Conservation (phyloP, 78 protist species). For the Mantamonas sphyraenae region DNA sequence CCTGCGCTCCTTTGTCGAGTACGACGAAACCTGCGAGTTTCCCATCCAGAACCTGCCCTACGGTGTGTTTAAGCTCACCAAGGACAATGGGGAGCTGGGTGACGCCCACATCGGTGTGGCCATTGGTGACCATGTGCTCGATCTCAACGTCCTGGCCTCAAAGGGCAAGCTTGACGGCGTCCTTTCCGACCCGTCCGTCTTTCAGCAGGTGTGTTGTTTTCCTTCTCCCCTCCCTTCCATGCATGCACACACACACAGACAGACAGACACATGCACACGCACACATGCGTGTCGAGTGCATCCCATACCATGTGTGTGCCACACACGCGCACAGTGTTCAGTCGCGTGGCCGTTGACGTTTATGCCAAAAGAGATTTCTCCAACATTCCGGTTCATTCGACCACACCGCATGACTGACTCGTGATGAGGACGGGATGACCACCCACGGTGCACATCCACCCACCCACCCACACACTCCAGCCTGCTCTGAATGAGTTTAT, state of each 20-base stretch:
- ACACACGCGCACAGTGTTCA: no score
- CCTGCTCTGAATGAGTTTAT: slow-evolving; percentile 64
- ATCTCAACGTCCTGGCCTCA: slow-evolving; percentile 41
- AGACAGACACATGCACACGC: no score
- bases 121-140: slow-evolving; percentile 78
- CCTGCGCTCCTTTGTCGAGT: no score
- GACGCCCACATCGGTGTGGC: slow-evolving; percentile 63
- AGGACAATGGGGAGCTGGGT: background rate
- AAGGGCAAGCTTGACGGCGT: slow-evolving; percentile 26
- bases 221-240: background rate
- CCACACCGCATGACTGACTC: no score
- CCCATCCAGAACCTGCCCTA: slow-evolving; percentile 86
- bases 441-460: background rate
- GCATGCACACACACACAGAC: background rate
- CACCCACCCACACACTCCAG: background rate
- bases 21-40: slow-evolving; percentile 71
- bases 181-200: slow-evolving; percentile 30
- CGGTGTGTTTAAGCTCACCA: slow-evolving; percentile 49
- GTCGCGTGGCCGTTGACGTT: no score
- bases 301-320: no score
- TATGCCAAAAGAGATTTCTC: no score
- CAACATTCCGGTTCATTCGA: no score
- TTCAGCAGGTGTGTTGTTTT: slow-evolving; percentile 35
- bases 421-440: no score
- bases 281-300: no score